Conservation (phyloP, 345 rosid genomes). For the Gynandropsis gynandra region DNA sequence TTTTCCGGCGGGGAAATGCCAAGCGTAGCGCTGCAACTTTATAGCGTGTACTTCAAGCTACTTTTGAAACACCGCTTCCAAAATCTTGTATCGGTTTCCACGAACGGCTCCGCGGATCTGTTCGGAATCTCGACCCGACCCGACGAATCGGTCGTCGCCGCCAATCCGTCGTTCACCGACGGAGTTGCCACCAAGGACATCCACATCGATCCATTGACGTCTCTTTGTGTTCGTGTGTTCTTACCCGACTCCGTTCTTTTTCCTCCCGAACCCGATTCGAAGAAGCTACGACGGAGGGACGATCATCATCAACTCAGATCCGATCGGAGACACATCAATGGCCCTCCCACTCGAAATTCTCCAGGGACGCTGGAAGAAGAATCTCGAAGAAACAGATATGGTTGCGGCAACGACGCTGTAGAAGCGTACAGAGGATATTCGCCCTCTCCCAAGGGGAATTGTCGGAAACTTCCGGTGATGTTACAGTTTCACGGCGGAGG, state of each 20-base stretch:
- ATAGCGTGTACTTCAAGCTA: slow-evolving; percentile 58
- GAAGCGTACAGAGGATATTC: slow-evolving; percentile 55
- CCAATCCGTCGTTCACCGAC: slow-evolving; percentile 50
- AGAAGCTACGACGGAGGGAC: slow-evolving; percentile 11
- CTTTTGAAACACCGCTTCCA: slow-evolving; percentile 43
- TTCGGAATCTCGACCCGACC: slow-evolving; percentile 56
- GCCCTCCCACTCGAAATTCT: slow-evolving; percentile 12
- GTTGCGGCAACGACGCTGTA: slow-evolving; percentile 15
- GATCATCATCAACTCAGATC: slow-evolving; percentile 18
- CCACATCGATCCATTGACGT: slow-evolving; percentile 56
- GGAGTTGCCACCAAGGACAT: slow-evolving; percentile 71
- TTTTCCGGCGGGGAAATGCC: slow-evolving; percentile 37
- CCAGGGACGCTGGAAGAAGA: slow-evolving; percentile 14
- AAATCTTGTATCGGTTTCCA: slow-evolving; percentile 32
- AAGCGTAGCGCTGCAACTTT: slow-evolving; percentile 46
- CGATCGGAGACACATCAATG: slow-evolving; percentile 23
- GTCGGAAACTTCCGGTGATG: slow-evolving; percentile 63
- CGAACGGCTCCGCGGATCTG: slow-evolving; percentile 22
- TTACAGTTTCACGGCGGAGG: slow-evolving; percentile 97
- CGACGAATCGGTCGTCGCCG: slow-evolving; percentile 38
- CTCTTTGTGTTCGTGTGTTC: slow-evolving; percentile 60
- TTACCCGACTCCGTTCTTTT: slow-evolving; percentile 49
- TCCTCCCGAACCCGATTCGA: slow-evolving; percentile 17
- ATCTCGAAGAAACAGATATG: slow-evolving; percentile 24
- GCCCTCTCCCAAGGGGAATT: slow-evolving; percentile 31